phyloP scores from a whole-genome alignment of 306 rosid genomes.

The Vigna mungo region DNA sequence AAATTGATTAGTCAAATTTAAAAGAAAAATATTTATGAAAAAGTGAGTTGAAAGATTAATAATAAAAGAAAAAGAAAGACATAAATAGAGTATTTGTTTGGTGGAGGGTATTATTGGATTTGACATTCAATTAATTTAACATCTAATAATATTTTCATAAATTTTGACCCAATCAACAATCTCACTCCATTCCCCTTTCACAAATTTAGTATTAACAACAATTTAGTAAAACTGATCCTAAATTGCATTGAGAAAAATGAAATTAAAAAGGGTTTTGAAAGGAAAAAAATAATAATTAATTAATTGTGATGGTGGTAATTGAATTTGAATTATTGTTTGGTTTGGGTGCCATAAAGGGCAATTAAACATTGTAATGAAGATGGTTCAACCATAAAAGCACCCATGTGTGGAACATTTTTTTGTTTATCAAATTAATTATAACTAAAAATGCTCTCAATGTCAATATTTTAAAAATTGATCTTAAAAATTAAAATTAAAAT shows the following conservation, averaged over 20 bases:
- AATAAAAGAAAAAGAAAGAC: too few species aligned
- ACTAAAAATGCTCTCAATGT: too few species aligned
- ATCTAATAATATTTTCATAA: too few species aligned
- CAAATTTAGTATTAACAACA: too few species aligned
- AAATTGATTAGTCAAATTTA: too few species aligned
- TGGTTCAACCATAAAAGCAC: conserved; percentile 39
- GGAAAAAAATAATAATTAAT: not conserved
- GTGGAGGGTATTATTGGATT: not conserved
- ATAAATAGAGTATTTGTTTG: not conserved
- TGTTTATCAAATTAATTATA: not conserved
- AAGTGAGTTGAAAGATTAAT: too few species aligned
- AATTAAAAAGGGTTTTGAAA: not conserved
- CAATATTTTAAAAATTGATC: too few species aligned
- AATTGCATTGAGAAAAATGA: not conserved
- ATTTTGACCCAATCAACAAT: not conserved
- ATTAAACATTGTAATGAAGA: conserved; percentile 31
- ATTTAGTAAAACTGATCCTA: too few species aligned
- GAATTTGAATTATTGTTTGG: not conserved
- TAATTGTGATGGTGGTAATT: not conserved
- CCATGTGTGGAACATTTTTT: conserved; percentile 46
- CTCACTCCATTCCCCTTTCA: too few species aligned
- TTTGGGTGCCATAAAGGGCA: conserved; percentile 28
- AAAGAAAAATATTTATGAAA: too few species aligned
- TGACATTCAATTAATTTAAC: not conserved
- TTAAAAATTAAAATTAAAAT: too few species aligned